Evolutionary conservation across 345 rosid genomes (phyloP), one percentile per base, ranked within the genome.

Genomic region (Populus deltoides): DNA sequence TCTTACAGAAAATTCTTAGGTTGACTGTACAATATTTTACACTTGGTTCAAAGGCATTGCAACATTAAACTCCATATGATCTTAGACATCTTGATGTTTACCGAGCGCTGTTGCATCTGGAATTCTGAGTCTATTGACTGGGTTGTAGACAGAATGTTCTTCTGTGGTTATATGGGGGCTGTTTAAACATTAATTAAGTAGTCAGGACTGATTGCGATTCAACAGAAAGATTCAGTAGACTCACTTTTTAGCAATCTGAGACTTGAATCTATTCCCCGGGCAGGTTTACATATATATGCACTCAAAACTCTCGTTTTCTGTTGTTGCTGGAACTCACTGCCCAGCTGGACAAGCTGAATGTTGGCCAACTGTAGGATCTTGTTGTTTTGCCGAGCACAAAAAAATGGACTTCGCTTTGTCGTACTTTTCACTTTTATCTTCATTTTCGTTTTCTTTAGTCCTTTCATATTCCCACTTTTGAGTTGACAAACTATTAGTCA

Each of bases 21-120:
- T 86, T 85, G 88, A 86, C 86, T 86, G 92, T 86, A 88, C 85
- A 88, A 86, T 86, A 86, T 87, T 88, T 79, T 86, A 85, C 81
- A 83, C 86, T 76, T 71, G 87, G 83, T 78, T 62, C 78, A 73
- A 80, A 75, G 80, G 88, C 89, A 74, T 68, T 80, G 86, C 83
- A 79, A 81, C 87, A 77, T 84, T 82, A 82, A 82, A 83, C 86
- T 83, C 77, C 80, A 63, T 83, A 83, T 83, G 86, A 81, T 79
- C 87, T 82, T 83, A 78, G 86, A 80, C 80, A 83, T 57, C 81
- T 76, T 83, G 71, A 29, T 82, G 81, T 70, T 75, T 68, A 75
- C 76, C 15, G 77, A 78, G 65, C 72, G 77, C 79, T 78, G n/a
- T 55, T 63, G 65, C 79, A 75, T 35, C 79, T 75, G 81, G 73